phyloP scores from a whole-genome alignment of 441 rosid genomes.

The Erysimum cheiri region DNA sequence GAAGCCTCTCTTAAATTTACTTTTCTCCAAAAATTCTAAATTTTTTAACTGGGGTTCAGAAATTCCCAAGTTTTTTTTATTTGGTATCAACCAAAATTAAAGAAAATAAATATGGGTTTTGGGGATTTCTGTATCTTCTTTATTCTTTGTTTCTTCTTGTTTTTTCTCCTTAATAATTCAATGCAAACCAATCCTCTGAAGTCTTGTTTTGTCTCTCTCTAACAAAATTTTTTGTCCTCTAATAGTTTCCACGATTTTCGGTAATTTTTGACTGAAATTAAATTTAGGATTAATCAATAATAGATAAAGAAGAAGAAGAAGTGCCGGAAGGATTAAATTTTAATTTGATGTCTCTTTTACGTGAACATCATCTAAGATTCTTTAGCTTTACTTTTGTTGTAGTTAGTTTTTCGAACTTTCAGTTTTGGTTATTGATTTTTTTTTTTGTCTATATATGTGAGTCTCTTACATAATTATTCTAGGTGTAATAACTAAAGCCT shows the following conservation, averaged over 20 bases:
- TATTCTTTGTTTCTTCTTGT: neutral
- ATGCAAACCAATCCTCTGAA: slow-evolving; percentile 28
- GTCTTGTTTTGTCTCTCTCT: slow-evolving; percentile 35
- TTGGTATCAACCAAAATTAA: slow-evolving; percentile 27
- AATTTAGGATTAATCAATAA: slow-evolving; percentile 30
- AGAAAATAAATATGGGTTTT: slow-evolving; percentile 27
- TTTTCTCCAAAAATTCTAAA: neutral
- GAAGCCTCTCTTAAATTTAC: slow-evolving; percentile 11
- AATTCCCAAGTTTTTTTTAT: neutral
- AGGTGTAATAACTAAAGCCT: no score
- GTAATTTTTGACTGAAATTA: slow-evolving; percentile 17
- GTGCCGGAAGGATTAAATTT: slow-evolving; percentile 4
- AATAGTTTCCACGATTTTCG: slow-evolving; percentile 37
- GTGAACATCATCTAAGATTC: neutral
- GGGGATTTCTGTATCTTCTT: neutral
- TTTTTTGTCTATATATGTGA: no score
- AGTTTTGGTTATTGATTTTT: no score
- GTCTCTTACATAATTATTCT: no score
- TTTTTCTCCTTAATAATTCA: slow-evolving; percentile 29
- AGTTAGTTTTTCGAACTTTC: no score
- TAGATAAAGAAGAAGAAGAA: slow-evolving; percentile 21
- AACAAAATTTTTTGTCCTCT: slow-evolving; percentile 36
- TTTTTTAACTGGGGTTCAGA: slow-evolving; percentile 14
- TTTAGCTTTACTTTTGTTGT: no score
- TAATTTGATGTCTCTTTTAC: neutral